Conservation (phyloP, 2,329 filamentous ascomycete species). For the Bertia moriformis region DNA sequence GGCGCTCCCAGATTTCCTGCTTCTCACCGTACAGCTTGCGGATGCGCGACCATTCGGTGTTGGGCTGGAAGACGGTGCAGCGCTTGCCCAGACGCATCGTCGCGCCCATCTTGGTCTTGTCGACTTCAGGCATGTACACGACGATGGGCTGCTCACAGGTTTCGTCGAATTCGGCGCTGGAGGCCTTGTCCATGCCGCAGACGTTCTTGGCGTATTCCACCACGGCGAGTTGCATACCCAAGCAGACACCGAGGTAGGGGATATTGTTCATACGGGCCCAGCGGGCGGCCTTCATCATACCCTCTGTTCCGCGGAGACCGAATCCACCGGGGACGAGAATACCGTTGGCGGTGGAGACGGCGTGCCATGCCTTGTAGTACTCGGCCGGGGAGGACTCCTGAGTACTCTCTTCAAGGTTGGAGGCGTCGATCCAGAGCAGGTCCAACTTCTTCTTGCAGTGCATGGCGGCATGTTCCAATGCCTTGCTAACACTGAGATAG, state of each 20-base stretch:
- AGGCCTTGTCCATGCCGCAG: slow-evolving; percentile 42
- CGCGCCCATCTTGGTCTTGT: slow-evolving; percentile 63
- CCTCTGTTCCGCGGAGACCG: slow-evolving; percentile 67
- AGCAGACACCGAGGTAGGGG: slow-evolving; percentile 78
- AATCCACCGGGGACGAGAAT: slow-evolving; percentile 63
- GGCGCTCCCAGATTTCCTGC: slow-evolving; percentile 51
- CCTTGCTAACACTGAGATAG: slow-evolving; percentile 72
- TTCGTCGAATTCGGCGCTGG: slow-evolving; percentile 38
- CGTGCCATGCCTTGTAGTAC: slow-evolving; percentile 77
- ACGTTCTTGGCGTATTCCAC: slow-evolving; percentile 75
- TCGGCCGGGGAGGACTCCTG: slow-evolving; percentile 49
- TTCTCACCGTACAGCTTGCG: slow-evolving; percentile 57
- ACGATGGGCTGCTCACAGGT: slow-evolving; percentile 55
- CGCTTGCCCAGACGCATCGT: slow-evolving; percentile 76
- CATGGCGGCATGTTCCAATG: slow-evolving; percentile 86
- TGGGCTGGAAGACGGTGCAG: slow-evolving; percentile 59
- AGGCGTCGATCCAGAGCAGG: slow-evolving; percentile 71
- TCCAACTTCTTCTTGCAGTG: slow-evolving; percentile 66
- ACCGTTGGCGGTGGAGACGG: slow-evolving; percentile 54
- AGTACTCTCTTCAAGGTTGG: slow-evolving; percentile 61
- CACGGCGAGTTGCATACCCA: slow-evolving; percentile 86
- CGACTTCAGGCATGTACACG: slow-evolving; percentile 84
- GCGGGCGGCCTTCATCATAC: slow-evolving; percentile 77
- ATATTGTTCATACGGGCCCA: slow-evolving; percentile 73
- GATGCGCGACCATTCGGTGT: slow-evolving; percentile 65